These are phyloP conservation scores for Coniosporium tulheliwenetii DNA, from an alignment of 2,329 filamentous ascomycete species.

Conservation along the genomic window DNA sequence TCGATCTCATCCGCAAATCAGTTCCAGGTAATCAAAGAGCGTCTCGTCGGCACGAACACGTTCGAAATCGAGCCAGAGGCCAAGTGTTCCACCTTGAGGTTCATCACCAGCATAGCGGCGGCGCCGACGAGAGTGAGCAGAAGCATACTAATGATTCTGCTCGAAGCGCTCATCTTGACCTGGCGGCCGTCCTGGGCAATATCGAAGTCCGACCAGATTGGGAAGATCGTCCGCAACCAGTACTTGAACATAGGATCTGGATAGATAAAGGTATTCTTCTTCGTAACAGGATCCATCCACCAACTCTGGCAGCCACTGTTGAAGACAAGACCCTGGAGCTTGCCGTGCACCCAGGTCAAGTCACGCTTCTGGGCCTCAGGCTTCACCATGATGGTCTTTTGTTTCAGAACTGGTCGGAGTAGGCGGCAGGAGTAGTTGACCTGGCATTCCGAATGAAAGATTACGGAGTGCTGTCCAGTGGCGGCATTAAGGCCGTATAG, in stretches of 20 bases:
- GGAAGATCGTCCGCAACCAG: constrained; percentile 30
- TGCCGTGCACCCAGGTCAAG: constrained; percentile 22
- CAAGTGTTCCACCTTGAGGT: too few relatives aligned
- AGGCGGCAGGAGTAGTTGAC: constrained; percentile 31
- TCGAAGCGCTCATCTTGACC: too few relatives aligned
- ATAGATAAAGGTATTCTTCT: constrained; percentile 36
- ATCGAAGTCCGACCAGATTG: constrained; percentile 11
- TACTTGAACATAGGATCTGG: constrained; percentile 35
- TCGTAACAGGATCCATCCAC: constrained; percentile 31
- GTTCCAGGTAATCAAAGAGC: too few relatives aligned
- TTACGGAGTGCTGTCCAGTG: constrained; percentile 33
- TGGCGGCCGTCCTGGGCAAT: too few relatives aligned
- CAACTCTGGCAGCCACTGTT: constrained; percentile 34
- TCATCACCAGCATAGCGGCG: too few relatives aligned
- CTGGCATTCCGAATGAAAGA: constrained; percentile 36
- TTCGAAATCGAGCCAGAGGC: too few relatives aligned
- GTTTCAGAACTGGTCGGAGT: constrained; percentile 23
- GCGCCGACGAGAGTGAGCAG: too few relatives aligned
- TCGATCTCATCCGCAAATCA: too few relatives aligned
- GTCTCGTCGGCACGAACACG: too few relatives aligned
- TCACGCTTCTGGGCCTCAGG: constrained; percentile 19
- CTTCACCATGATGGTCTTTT: constrained; percentile 19
- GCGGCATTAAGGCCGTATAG: constrained; percentile 30
- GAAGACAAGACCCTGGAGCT: constrained; percentile 31
- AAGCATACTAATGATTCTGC: too few relatives aligned